Evolutionary conservation across 202 grass and related monocot genomes (phyloP).

Genomic region (Hordeum pubiflorum): DNA sequence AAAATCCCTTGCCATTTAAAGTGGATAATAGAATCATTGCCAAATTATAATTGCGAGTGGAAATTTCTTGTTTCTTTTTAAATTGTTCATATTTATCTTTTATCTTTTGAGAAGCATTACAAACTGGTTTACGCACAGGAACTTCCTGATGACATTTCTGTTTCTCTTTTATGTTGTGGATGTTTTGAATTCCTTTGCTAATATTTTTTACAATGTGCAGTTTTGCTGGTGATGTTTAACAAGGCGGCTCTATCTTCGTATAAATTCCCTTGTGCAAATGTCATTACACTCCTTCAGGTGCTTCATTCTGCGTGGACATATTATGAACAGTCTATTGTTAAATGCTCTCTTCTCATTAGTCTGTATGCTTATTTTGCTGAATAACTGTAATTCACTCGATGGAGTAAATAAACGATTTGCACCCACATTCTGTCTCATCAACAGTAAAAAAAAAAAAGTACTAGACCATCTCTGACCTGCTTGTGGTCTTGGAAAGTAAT

Average conservation of each 20-base stretch:
- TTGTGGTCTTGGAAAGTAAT: neutral
- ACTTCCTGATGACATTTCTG: neutral
- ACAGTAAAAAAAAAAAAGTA: neutral
- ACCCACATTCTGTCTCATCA: neutral
- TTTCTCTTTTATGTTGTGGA: neutral
- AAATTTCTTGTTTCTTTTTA: neutral
- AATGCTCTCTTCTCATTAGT: constrained; percentile 18
- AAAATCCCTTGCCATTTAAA: neutral
- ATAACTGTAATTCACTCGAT: neutral
- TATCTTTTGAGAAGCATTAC: neutral
- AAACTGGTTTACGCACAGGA: neutral
- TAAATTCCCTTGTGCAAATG: constrained; percentile 85
- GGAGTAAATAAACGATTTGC: neutral
- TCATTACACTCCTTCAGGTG: constrained; percentile 98
- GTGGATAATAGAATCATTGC: neutral
- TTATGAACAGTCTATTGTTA: neutral
- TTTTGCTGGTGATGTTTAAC: constrained; percentile 94
- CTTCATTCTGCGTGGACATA: constrained; percentile 1
- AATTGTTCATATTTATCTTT: neutral
- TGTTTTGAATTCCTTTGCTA: neutral
- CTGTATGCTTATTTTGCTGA: neutral
- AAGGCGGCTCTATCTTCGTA: constrained; percentile 92
- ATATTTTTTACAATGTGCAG: constrained; percentile 46
- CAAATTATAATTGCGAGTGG: neutral
- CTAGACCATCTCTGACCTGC: neutral